These are phyloP conservation scores for Ajuga reptans DNA, from an alignment of 305 asterid genomes.

Conservation along the genomic window DNA sequence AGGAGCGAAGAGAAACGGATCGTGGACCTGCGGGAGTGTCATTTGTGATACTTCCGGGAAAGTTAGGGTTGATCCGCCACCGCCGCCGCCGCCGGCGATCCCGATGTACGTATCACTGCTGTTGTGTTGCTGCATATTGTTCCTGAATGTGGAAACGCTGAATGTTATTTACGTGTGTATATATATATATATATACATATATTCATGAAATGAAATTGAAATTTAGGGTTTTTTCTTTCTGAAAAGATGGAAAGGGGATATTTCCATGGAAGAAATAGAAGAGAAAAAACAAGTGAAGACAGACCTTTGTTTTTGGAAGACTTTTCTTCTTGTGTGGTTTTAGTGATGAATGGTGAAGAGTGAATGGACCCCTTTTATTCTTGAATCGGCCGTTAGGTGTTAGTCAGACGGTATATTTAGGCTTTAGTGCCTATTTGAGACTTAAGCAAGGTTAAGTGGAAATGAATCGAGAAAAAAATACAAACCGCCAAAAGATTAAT, in stretches of 20 bases:
- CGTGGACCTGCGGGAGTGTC: conserved; percentile 41
- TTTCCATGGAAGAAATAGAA: conserved; percentile 15
- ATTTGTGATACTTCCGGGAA: conserved; percentile 42
- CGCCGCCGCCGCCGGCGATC: not conserved
- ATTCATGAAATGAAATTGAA: not conserved
- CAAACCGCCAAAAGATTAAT: too few relatives aligned
- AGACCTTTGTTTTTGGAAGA: conserved; percentile 31
- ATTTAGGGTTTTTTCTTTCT: conserved; percentile 31
- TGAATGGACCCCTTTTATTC: conserved; percentile 40
- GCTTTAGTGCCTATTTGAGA: too few relatives aligned
- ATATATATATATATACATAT: not conserved
- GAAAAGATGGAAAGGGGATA: conserved; percentile 13
- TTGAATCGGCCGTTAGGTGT: too few relatives aligned
- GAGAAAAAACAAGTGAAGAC: conserved; percentile 10
- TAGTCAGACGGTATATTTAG: too few relatives aligned
- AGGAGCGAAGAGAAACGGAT: conserved; percentile 42
- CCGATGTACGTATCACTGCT: conserved; percentile 14
- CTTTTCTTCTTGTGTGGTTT: not conserved
- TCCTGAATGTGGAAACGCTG: conserved; percentile 21
- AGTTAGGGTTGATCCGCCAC: conserved; percentile 22
- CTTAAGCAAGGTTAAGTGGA: too few relatives aligned
- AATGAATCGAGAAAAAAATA: too few relatives aligned
- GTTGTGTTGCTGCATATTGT: conserved; percentile 29
- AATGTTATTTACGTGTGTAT: not conserved
- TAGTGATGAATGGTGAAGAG: conserved; percentile 34